Conservation (phyloP, 345 rosid genomes). For the Eucalyptus fibrosa region DNA sequence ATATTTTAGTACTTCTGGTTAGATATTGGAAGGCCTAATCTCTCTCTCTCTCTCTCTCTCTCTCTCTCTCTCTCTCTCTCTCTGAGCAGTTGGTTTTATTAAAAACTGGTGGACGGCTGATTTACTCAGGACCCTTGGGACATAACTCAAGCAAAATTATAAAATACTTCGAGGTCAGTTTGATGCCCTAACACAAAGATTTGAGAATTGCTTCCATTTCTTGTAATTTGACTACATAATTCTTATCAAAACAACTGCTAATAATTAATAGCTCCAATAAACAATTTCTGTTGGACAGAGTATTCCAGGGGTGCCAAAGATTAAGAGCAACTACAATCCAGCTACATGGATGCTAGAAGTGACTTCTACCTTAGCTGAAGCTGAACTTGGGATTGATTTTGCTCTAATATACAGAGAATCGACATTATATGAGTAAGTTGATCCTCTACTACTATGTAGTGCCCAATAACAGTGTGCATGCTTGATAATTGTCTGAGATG, state of each 20-base stretch:
- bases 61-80: neutral
- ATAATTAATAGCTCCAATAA: neutral
- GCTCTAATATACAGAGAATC: conserved; percentile 37
- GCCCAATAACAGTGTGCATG: neutral
- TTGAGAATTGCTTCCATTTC: neutral
- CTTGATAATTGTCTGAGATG: neutral
- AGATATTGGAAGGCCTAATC: neutral
- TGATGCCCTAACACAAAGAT: neutral
- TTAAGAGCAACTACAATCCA: conserved; percentile 53
- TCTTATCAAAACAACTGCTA: neutral
- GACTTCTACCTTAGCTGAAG: conserved; percentile 45
- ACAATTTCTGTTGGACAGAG: conserved; percentile 11
- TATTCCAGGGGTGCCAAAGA: conserved; percentile 45
- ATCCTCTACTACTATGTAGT: neutral
- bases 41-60: neutral
- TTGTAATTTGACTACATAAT: neutral
- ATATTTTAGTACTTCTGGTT: neutral
- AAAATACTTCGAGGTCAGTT: conserved; percentile 58
- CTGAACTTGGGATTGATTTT: conserved; percentile 48
- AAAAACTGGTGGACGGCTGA: conserved; percentile 54
- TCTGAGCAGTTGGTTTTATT: conserved; percentile 44
- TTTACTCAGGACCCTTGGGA: conserved; percentile 67
- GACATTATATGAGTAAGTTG: conserved; percentile 32
- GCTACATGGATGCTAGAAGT: conserved; percentile 81
- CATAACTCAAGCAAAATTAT: conserved; percentile 38